Conservation (phyloP, 2,329 filamentous ascomycete species). For the Huntiella decipiens region DNA sequence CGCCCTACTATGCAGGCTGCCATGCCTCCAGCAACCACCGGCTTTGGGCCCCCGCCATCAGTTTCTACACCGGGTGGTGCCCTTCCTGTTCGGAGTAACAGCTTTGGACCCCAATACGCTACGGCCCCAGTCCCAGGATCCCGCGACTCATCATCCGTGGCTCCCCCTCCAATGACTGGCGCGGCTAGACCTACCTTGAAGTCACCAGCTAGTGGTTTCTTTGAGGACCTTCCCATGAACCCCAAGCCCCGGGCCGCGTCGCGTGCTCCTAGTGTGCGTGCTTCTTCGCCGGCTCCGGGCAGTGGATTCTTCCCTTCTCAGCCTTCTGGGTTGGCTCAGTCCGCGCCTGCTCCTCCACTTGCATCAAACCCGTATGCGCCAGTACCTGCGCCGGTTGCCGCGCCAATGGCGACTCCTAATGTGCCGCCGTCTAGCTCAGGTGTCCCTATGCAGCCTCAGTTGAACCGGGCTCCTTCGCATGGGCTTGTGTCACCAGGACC, state of each 20-base stretch:
- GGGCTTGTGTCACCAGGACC: conserved; percentile 34
- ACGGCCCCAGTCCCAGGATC: conserved; percentile 12
- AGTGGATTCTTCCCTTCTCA: conserved; percentile 4
- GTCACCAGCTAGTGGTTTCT: conserved; percentile 41
- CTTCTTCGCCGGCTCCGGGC: conserved; percentile 22
- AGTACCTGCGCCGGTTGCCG: background rate
- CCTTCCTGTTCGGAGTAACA: conserved; percentile 40
- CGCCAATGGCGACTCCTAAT: conserved; percentile 7
- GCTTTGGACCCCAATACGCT: conserved; percentile 24
- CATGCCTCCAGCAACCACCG: background rate
- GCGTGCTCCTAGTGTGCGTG: conserved; percentile 26
- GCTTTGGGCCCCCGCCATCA: conserved; percentile 14
- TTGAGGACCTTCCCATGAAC: conserved; percentile 54
- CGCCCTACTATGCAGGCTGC: conserved; percentile 35
- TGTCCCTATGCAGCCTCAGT: conserved; percentile 4
- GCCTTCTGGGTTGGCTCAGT: conserved; percentile 16
- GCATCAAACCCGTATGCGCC: conserved; percentile 4
- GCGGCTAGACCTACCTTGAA: conserved; percentile 17
- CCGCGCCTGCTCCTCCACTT: conserved; percentile 6
- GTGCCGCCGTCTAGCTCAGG: conserved; percentile 14
- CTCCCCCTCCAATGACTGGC: conserved; percentile 14
- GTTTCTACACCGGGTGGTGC: conserved; percentile 20
- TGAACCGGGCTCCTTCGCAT: conserved; percentile 11
- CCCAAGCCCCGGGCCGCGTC: conserved; percentile 42
- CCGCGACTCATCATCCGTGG: conserved; percentile 1